A percentile compares a stretch with the other conserved stretches of the same genome.
Evolutionary conservation across 495 filamentous ascomycete genomes (phyloP).

Genomic region (Cenococcum geophilum): DNA sequence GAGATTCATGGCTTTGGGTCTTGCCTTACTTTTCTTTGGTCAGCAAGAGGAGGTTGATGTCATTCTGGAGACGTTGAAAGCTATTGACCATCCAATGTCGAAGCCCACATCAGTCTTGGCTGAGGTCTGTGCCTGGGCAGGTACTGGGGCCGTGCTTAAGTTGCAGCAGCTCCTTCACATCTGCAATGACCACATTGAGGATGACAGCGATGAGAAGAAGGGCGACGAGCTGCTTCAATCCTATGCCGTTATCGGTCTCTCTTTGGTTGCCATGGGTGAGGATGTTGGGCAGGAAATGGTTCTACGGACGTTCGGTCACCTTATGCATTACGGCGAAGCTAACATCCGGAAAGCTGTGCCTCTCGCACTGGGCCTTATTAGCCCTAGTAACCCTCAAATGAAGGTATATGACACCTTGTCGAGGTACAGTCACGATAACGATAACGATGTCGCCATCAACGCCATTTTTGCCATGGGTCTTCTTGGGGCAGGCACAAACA

Average conservation of each 20-base stretch:
- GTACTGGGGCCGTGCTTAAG: conserved; percentile 93
- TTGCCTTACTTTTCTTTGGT: conserved; percentile 92
- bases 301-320: conserved; percentile 89
- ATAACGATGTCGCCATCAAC: conserved; percentile 97
- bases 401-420: conserved; percentile 98
- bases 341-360: conserved; percentile 96
- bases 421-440: conserved; percentile 97
- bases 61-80: conserved; percentile 88
- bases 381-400: conserved; percentile 98
- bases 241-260: conserved; percentile 91
- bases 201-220: conserved; percentile 81
- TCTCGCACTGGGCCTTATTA: conserved; percentile 94
- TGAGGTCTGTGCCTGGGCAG: conserved; percentile 95
- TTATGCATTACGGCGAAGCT: conserved; percentile 98
- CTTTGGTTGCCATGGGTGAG: conserved; percentile 95
- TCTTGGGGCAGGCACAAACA: conserved; percentile 94
- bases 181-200: conserved; percentile 95
- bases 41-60: conserved; percentile 97
- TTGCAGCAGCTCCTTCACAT: conserved; percentile 93
- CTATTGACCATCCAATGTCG: conserved; percentile 89
- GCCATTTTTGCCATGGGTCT: conserved; percentile 99
- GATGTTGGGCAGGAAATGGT: conserved; percentile 99
- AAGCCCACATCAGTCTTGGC: conserved; percentile 84
- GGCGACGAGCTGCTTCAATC: conserved; percentile 89
- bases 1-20: conserved; percentile 87